Evolutionary conservation across 2,329 filamentous ascomycete species (phyloP).

Genomic region (Penicillium expansum): DNA sequence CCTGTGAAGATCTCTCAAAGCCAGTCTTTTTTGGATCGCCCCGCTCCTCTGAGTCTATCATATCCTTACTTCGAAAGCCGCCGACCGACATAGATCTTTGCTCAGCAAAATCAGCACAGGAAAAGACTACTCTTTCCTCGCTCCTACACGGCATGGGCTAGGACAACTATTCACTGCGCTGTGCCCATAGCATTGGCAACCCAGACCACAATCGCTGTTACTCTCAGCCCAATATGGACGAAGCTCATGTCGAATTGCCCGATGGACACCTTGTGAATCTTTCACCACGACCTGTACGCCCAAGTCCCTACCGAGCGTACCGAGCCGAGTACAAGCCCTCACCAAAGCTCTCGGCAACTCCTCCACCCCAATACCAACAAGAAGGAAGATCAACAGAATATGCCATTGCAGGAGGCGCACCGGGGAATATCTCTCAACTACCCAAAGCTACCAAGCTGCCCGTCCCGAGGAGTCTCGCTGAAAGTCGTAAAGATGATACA

Average conservation of each 20-base stretch:
- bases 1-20: neutral
- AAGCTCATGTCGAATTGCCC: constrained; percentile 26
- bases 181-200: constrained; percentile 19
- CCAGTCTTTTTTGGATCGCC: constrained; percentile 5
- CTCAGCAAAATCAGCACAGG: neutral
- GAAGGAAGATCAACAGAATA: constrained; percentile 7
- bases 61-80: constrained; percentile 6
- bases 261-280: constrained; percentile 33
- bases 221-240: constrained; percentile 26
- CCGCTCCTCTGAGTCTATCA: constrained; percentile 5
- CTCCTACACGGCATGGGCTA: constrained; percentile 20
- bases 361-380: constrained; percentile 5
- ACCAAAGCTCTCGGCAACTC: constrained; percentile 8
- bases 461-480: constrained; percentile 22
- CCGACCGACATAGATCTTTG: constrained; percentile 4
- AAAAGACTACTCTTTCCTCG: neutral
- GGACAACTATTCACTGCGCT: constrained; percentile 14
- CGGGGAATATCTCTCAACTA: constrained; percentile 16
- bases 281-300: constrained; percentile 22
- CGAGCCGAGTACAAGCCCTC: constrained; percentile 13
- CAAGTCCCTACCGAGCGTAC: constrained; percentile 19
- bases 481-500: constrained; percentile 15
- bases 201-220: constrained; percentile 1
- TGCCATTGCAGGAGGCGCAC: constrained; percentile 3
- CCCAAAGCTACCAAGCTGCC: constrained; percentile 31